Conservation (phyloP, 1,284 basidiomycete genomes). For the Moesziomyces sp. region DNA sequence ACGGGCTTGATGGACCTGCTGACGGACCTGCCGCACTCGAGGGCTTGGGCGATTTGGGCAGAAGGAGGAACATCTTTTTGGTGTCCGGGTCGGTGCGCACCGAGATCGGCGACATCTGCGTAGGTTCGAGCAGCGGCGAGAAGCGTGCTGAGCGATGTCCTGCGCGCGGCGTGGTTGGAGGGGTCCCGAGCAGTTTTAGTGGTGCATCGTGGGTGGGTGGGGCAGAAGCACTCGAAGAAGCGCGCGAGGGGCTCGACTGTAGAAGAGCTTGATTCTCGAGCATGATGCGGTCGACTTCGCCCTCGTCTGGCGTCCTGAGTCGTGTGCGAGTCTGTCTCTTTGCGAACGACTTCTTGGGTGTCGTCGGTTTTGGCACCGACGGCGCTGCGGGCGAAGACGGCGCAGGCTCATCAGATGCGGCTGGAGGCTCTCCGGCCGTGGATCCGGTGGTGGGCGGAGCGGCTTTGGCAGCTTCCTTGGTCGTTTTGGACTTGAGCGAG, state of each 20-base stretch:
- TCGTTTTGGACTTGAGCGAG: conserved; percentile 13
- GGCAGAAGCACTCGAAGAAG: conserved; percentile 4
- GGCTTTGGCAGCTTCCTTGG: conserved; percentile 7
- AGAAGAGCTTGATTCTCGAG: conserved; percentile 20
- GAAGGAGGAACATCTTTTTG: conserved; percentile 47
- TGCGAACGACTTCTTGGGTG: conserved; percentile 21
- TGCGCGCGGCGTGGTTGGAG: conserved; percentile 22
- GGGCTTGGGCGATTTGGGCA: conserved; percentile 16
- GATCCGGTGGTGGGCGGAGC: not conserved
- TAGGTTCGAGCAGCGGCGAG: conserved; percentile 41
- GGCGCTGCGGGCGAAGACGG: not conserved
- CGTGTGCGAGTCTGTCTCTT: conserved; percentile 20
- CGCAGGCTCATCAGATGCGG: not conserved
- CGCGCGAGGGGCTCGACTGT: conserved; percentile 8
- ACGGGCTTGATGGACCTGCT: conserved; percentile 16
- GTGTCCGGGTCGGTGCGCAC: conserved; percentile 54
- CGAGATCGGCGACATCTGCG: conserved; percentile 43
- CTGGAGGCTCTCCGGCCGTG: not conserved
- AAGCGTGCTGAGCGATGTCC: conserved; percentile 3
- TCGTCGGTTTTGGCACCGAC: conserved; percentile 1
- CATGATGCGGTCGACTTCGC: conserved; percentile 46
- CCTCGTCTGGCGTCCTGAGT: conserved; percentile 31
- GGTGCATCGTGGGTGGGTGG: not conserved
- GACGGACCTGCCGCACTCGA: not conserved
- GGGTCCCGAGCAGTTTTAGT: conserved; percentile 29